phyloP scores from a whole-genome alignment of 441 rosid genomes.

The Syzygium syzygioides region DNA sequence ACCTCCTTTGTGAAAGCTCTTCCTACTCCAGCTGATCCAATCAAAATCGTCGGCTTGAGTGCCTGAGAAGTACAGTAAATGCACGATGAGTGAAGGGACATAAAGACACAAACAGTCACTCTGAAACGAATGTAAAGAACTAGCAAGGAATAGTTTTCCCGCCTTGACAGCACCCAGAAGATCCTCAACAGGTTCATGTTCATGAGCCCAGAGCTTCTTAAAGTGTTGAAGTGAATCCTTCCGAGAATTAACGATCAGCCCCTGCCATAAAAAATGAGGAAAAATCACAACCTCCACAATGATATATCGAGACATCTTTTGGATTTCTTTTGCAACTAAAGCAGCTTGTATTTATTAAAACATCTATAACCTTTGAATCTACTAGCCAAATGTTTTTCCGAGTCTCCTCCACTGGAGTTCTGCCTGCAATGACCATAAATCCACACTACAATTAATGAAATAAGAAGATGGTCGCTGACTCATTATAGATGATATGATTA shows the following conservation, averaged over 20 bases:
- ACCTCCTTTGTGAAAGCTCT: conserved; percentile 16
- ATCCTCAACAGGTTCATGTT: conserved; percentile 13
- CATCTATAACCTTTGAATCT: conserved; percentile 61
- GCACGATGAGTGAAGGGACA: not conserved
- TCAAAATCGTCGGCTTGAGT: conserved; percentile 10
- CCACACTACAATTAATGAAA: not conserved
- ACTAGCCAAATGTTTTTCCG: conserved; percentile 92
- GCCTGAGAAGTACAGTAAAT: not conserved
- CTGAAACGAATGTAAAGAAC: not conserved
- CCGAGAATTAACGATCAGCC: conserved; percentile 10
- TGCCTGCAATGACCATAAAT: conserved; percentile 31
- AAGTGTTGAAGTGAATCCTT: conserved; percentile 9
- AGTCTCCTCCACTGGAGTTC: conserved; percentile 55
- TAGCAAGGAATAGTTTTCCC: not conserved
- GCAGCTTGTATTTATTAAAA: not conserved
- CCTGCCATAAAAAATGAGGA: not conserved
- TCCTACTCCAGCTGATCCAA: conserved; percentile 19
- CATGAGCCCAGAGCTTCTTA: conserved; percentile 19
- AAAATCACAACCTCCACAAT: not conserved
- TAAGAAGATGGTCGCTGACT: not conserved
- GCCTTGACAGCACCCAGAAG: conserved; percentile 8
- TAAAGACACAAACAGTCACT: not conserved
- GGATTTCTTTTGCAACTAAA: not conserved
- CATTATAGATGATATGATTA: not conserved
- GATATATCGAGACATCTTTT: not conserved